Evolutionary conservation across 306 rosid genomes (phyloP).

Genomic region (Purshia tridentata): DNA sequence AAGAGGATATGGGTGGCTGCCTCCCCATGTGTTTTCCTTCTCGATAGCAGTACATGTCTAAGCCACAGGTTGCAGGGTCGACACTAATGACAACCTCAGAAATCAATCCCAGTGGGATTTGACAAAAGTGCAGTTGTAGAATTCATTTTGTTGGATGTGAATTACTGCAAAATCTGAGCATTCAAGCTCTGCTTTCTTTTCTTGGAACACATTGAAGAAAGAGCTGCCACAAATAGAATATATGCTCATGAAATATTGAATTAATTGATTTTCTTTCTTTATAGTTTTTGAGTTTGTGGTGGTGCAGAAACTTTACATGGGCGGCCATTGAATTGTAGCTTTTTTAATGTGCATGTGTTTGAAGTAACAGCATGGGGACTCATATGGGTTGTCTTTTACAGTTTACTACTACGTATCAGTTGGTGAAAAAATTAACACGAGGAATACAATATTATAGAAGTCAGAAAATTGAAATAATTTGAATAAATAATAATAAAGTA

Average conservation of each 20-base stretch:
- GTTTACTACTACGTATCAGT: not conserved
- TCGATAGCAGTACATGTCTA: slow-evolving; percentile 37
- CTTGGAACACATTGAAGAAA: not conserved
- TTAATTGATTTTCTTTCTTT: not conserved
- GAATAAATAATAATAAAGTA: too few species aligned
- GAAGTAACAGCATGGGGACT: slow-evolving; percentile 41
- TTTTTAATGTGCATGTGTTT: slow-evolving; percentile 24
- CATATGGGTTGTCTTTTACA: slow-evolving; percentile 54
- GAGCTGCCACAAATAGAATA: slow-evolving; percentile 7
- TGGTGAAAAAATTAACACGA: not conserved
- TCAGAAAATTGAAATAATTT: too few species aligned
- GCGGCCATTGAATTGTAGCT: slow-evolving; percentile 9
- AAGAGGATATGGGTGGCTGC: slow-evolving; percentile 39
- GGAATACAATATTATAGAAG: too few species aligned
- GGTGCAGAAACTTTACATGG: slow-evolving; percentile 29
- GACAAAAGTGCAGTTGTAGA: slow-evolving; percentile 40
- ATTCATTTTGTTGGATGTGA: slow-evolving; percentile 40
- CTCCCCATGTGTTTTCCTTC: slow-evolving; percentile 63
- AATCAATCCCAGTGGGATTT: slow-evolving; percentile 27
- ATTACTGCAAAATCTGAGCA: slow-evolving; percentile 30
- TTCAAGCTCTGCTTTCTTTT: slow-evolving; percentile 37
- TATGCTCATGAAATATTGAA: slow-evolving; percentile 10
- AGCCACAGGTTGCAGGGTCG: slow-evolving; percentile 36
- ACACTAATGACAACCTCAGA: slow-evolving; percentile 47
- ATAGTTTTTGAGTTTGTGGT: slow-evolving; percentile 27